Percentiles rank a stretch among this genome's conserved stretches.
Evolutionary conservation across 768 basidiomycete genomes (phyloP).

Genomic region (Paxillus ammoniavirescens): DNA sequence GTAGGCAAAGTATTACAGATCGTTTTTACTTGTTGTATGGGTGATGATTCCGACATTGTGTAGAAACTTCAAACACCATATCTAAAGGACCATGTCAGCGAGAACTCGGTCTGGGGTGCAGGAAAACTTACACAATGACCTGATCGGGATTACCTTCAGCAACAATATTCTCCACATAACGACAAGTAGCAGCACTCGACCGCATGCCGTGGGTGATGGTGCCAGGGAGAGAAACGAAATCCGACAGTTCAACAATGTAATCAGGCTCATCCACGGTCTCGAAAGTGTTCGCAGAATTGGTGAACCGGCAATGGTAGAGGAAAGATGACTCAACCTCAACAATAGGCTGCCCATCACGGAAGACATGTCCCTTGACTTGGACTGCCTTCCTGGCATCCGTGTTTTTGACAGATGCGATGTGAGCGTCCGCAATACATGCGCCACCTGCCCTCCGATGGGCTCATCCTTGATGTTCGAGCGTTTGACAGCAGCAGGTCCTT

Average conservation of each 20-base stretch:
- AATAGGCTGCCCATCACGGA: constrained; percentile 73
- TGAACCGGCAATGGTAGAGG: constrained; percentile 94
- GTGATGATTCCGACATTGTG: no score
- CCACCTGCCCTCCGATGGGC: constrained; percentile 91
- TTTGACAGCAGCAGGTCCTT: constrained; percentile 94
- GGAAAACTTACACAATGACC: constrained; percentile 69
- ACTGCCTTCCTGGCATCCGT: constrained; percentile 91
- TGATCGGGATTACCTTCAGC: constrained; percentile 92
- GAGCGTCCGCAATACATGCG: constrained; percentile 85
- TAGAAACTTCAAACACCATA: constrained; percentile 63
- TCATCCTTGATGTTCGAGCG: constrained; percentile 87
- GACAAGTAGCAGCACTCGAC: constrained; percentile 92
- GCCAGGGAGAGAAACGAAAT: constrained; percentile 87
- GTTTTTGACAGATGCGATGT: constrained; percentile 87
- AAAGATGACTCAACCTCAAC: constrained; percentile 95
- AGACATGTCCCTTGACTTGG: constrained; percentile 81
- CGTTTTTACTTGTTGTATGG: no score
- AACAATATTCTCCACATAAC: constrained; percentile 89
- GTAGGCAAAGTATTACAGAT: no score
- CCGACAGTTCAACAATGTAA: constrained; percentile 73
- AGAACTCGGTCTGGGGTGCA: neutral
- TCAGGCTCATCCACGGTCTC: constrained; percentile 89
- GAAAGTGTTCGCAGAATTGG: constrained; percentile 94
- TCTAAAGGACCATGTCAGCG: constrained; percentile 35
- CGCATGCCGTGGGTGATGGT: constrained; percentile 99